Evolutionary conservation across 306 rosid genomes (phyloP).

Genomic region (Senna siamea): DNA sequence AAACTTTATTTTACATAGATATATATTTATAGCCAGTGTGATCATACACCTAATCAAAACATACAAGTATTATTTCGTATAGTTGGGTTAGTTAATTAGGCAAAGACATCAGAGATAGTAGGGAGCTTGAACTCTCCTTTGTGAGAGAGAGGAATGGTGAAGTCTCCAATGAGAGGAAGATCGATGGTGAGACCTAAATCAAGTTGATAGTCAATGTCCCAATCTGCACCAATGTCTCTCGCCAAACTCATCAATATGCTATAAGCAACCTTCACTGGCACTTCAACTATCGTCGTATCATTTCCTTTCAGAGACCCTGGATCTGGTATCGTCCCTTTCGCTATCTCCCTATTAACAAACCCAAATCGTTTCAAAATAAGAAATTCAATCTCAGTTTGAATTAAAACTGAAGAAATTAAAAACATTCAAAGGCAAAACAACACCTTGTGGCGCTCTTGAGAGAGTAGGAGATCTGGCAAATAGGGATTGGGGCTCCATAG

Average conservation of each 20-base stretch:
- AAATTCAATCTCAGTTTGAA: too few relatives aligned
- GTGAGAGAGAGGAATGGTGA: conserved; percentile 74
- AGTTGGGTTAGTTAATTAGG: neutral
- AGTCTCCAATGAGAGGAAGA: conserved; percentile 77
- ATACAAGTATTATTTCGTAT: too few relatives aligned
- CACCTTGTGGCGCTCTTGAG: conserved; percentile 71
- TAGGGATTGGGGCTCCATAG: conserved; percentile 47
- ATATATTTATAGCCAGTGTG: too few relatives aligned
- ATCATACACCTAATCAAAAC: too few relatives aligned
- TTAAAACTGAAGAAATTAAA: too few relatives aligned
- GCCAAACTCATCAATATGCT: conserved; percentile 60
- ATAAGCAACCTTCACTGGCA: conserved; percentile 68
- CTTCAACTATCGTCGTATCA: conserved; percentile 63
- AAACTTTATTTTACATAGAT: too few relatives aligned
- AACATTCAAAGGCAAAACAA: too few relatives aligned
- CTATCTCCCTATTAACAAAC: conserved; percentile 56
- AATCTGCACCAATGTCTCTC: conserved; percentile 72
- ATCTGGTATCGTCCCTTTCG: conserved; percentile 77
- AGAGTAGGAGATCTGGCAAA: conserved; percentile 74
- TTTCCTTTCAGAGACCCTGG: conserved; percentile 74
- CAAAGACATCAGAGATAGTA: conserved; percentile 51
- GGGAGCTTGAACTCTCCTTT: conserved; percentile 95
- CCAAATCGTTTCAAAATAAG: too few relatives aligned
- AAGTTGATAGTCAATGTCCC: conserved; percentile 87
- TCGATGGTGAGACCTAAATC: conserved; percentile 59